phyloP scores from a whole-genome alignment of 139 green algal genomes.

The Tetradesmus obliquus region DNA sequence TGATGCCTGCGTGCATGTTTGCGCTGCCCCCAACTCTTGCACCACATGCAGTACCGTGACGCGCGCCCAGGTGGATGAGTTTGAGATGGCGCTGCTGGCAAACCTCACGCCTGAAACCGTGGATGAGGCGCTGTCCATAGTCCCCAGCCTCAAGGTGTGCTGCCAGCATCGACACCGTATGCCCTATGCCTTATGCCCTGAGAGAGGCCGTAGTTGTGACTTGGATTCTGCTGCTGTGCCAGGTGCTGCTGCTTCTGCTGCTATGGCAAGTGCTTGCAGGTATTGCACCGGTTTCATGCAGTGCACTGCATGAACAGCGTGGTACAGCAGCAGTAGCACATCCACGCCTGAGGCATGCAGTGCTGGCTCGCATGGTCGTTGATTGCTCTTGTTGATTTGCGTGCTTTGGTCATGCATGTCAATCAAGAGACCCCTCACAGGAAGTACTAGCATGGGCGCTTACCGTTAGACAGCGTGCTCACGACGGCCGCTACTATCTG shows the following conservation, averaged over 20 bases:
- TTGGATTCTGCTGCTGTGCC: background rate
- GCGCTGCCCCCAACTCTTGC: no score
- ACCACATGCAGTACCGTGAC: conserved; percentile 47
- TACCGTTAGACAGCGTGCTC: background rate
- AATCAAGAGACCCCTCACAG: no score
- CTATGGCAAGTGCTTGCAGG: background rate
- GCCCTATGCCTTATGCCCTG: background rate
- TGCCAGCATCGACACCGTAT: background rate
- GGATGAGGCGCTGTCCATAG: conserved; percentile 54
- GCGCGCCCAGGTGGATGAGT: conserved; percentile 44
- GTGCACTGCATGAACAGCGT: no score
- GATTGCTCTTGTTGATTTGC: background rate
- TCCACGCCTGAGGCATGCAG: no score
- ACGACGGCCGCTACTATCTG: background rate
- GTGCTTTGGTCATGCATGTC: background rate
- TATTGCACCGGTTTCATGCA: no score
- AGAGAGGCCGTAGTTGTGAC: background rate
- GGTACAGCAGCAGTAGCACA: no score
- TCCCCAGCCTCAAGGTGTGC: conserved; percentile 52
- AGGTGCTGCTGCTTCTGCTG: background rate
- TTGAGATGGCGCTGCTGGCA: conserved; percentile 55
- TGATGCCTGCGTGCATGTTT: no score
- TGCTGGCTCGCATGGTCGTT: no score
- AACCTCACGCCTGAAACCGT: conserved; percentile 52
- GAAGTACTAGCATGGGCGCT: background rate